Evolutionary conservation across 495 filamentous ascomycete genomes (phyloP), one percentile per base, ranked within the genome.

Genomic region (Hypoxylon fragiforme): DNA sequence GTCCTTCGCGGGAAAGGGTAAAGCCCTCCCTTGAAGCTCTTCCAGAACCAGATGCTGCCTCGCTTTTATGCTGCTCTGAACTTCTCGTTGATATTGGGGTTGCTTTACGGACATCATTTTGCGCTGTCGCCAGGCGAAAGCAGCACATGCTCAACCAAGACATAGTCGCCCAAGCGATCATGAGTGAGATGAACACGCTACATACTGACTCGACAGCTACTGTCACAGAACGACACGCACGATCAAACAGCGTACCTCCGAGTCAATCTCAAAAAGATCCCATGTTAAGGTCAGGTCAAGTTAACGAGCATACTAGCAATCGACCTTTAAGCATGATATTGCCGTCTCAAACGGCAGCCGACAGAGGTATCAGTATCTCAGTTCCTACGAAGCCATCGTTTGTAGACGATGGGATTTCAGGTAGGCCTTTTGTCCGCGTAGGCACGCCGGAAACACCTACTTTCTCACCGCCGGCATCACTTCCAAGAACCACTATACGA

Each of bases 341-440:
- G 24, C 48, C 44, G 3, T 51, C 26, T 32, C 54, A 45, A 3
- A 30, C 11, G 16, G 30, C 51, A 34, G 7, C 28, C n/a, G 52
- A 62, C 5, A 53, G 24, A 41, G 50, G 22, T 19, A 13, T 37
- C 16, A 56, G 48, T 44, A 24, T 54, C 5, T 44, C 57, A 12
- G 39, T 67, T 18, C 54, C 67, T 9, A 11, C 61, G 1, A 69
- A 62, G 18, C 54, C 74, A 6, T 67, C 68, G 3, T 50, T 58
- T 12, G 42, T 64, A 26, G 72, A 75, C 40, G 73, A 76, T 52
- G 76, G 75, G 2, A 73, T 79, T 7, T 70, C 73, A 13, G 75
- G 75, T 28, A 73, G 63, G 59, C 75, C 75, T 1, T 78, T 79
- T 54, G 64, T 70, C 13, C 64, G 74, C 11, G 73, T 74, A 20